These are phyloP conservation scores for Plasmopara muralis DNA, from an alignment of 352 stramenopile species.

Conservation along the genomic window DNA sequence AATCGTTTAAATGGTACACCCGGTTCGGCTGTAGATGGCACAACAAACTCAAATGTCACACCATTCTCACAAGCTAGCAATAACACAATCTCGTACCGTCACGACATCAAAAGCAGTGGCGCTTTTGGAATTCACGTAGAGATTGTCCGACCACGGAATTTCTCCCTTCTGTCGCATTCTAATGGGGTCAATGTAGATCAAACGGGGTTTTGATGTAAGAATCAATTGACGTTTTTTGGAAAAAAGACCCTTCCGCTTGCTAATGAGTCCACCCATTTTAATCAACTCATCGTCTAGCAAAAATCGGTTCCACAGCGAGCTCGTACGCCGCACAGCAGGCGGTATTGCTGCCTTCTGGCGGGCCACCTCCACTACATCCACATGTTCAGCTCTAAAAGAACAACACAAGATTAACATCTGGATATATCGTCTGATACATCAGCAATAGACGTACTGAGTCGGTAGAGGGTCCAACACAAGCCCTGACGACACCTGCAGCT, in stretches of 20 bases:
- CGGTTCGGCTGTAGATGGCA: slow-evolving; percentile 53
- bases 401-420: slow-evolving; percentile 1
- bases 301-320: slow-evolving; percentile 80
- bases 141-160: slow-evolving; percentile 79
- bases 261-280: slow-evolving; percentile 79
- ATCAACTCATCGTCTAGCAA: slow-evolving; percentile 84
- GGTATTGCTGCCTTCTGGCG: slow-evolving; percentile 66
- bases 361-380: slow-evolving; percentile 74
- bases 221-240: slow-evolving; percentile 86
- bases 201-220: slow-evolving; percentile 73
- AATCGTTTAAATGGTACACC: slow-evolving; percentile 83
- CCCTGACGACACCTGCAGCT: slow-evolving; percentile 81
- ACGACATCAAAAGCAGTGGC: slow-evolving; percentile 81
- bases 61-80: background rate
- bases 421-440: background rate
- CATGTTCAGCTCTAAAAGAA: slow-evolving; percentile 32
- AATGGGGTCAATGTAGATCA: slow-evolving; percentile 89
- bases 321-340: slow-evolving; percentile 59
- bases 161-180: slow-evolving; percentile 88
- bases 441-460: slow-evolving; percentile 39
- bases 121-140: slow-evolving; percentile 85
- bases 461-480: slow-evolving; percentile 54
- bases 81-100: slow-evolving; percentile 38
- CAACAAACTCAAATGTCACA: background rate
- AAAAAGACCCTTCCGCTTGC: slow-evolving; percentile 85